Conservation (phyloP, 768 basidiomycete genomes). For the Termitomyces heimii region DNA sequence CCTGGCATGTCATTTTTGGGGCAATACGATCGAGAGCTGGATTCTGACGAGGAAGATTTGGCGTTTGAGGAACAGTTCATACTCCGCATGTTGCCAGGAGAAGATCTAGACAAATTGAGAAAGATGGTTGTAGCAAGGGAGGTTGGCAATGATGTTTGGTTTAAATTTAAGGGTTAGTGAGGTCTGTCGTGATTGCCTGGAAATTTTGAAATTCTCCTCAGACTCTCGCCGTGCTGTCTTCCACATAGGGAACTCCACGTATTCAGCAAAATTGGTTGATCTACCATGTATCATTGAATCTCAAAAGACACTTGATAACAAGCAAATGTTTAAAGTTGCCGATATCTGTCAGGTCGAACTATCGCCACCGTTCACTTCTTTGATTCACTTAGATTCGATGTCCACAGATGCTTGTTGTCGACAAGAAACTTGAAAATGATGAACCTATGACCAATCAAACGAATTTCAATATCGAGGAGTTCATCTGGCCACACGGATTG, state of each 20-base stretch:
- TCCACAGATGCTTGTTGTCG: constrained; percentile 86
- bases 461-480: constrained; percentile 87
- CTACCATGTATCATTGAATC: constrained; percentile 91
- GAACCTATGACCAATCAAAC: constrained; percentile 56
- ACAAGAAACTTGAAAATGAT: constrained; percentile 66
- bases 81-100: constrained; percentile 79
- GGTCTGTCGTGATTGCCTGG: not conserved
- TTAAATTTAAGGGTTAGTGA: constrained; percentile 89
- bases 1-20: constrained; percentile 88
- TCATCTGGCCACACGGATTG: constrained; percentile 95
- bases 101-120: constrained; percentile 71
- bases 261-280: constrained; percentile 93
- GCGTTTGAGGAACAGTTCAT: constrained; percentile 98
- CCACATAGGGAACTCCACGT: constrained; percentile 74
- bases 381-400: constrained; percentile 3
- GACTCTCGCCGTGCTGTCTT: constrained; percentile 91
- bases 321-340: constrained; percentile 97
- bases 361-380: not conserved
- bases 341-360: constrained; percentile 88
- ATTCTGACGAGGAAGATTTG: constrained; percentile 92
- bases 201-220: constrained; percentile 21
- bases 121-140: constrained; percentile 81
- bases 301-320: constrained; percentile 93
- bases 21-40: constrained; percentile 88
- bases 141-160: constrained; percentile 82